Base-by-base conservation (phyloP, 2,329 filamentous ascomycete genomes). In the Sclerotinia spermophila region DNA sequence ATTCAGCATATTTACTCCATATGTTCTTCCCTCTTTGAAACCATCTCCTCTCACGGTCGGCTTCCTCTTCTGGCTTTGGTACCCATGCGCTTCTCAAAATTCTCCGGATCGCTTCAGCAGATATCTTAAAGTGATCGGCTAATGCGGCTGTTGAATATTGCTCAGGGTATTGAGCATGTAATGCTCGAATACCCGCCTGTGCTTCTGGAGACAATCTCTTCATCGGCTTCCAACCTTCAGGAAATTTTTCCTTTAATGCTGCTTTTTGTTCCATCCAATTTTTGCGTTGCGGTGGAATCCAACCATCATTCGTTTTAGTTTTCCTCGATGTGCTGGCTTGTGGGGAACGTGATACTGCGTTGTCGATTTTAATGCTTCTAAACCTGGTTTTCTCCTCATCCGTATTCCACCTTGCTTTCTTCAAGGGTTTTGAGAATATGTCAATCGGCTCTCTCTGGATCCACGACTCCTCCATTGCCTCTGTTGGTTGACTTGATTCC, bases 131-230 rank as follows among this genome's bases (percentile, higher is more conserved):
- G 75, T 93, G 88, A 1, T 89, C 78, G 0, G 95, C 88, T 21
- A 98, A 87, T 45, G 88, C 85, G 24, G 85, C 81, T 0, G 92
- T 96, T 5, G 90, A 92, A 82, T 94, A 97, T 71, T 86, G 85
- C 3, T 91, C 86, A 0, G 95, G 93, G 73, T 93, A 90, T 75
- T 93, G 89, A 38, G 86, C 83, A 80, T 97, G 89, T 45, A 99
- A 84, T 30, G 92, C 90, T 56, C 94, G 89, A 75, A 99, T 97
- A 56, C 94, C 94, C n/a, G 92, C 90, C 44, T 97, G 84, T 1
- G 94, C 93, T 80, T 98, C 95, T 0, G 96, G 96, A 0, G 96
- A 98, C 15, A 99, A 86, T 71, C 90, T 90, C 81, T 97, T 97
- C 64, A 87, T 86, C 42, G 96, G 95, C 40, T 86, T 85, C 94